A percentile compares a stretch with the other conserved stretches of the same genome.
Conservation (phyloP, 2,329 filamentous ascomycete species). For the Elsinoe arachidis region DNA sequence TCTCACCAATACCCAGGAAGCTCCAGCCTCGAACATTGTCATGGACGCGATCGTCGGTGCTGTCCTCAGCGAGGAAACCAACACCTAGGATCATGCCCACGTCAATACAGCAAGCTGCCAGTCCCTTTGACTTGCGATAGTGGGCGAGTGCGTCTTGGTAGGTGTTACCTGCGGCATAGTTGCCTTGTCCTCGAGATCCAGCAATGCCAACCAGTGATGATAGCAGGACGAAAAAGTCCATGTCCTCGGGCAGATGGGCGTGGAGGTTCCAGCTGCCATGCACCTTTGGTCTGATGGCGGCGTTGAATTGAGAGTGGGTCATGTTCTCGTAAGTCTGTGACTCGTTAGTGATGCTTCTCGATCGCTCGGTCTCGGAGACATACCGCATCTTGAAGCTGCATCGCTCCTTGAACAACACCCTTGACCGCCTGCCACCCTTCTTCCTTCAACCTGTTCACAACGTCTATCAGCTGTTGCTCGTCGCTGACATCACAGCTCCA, state of each 20-base stretch:
- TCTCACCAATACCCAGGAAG: not conserved
- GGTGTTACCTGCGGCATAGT: slow-evolving; percentile 17
- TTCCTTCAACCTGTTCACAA: not conserved
- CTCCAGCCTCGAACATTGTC: not conserved
- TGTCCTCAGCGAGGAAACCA: slow-evolving; percentile 27
- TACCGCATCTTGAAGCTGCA: slow-evolving; percentile 21
- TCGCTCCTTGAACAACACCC: slow-evolving; percentile 24
- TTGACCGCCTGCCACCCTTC: slow-evolving; percentile 1
- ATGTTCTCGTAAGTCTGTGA: slow-evolving; percentile 16
- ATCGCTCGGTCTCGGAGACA: not conserved
- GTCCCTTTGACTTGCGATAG: slow-evolving; percentile 32
- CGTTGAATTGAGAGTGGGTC: slow-evolving; percentile 19
- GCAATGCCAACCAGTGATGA: slow-evolving; percentile 16
- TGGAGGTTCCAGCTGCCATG: slow-evolving; percentile 25
- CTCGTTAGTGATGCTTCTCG: not conserved
- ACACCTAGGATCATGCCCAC: slow-evolving; percentile 42
- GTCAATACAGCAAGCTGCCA: slow-evolving; percentile 43
- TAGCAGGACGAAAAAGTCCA: slow-evolving; percentile 26
- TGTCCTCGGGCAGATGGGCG: slow-evolving; percentile 7
- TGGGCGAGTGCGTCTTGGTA: slow-evolving; percentile 23
- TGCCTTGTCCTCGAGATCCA: slow-evolving; percentile 16
- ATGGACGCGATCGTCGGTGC: not conserved
- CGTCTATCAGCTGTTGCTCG: not conserved
- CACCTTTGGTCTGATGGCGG: slow-evolving; percentile 21
- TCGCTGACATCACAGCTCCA: not conserved